Percentiles rank a stretch among this genome's conserved stretches.
These are phyloP conservation scores for Dendryphion nanum DNA, from an alignment of 2,329 filamentous ascomycete genomes.

Conservation along the genomic window DNA sequence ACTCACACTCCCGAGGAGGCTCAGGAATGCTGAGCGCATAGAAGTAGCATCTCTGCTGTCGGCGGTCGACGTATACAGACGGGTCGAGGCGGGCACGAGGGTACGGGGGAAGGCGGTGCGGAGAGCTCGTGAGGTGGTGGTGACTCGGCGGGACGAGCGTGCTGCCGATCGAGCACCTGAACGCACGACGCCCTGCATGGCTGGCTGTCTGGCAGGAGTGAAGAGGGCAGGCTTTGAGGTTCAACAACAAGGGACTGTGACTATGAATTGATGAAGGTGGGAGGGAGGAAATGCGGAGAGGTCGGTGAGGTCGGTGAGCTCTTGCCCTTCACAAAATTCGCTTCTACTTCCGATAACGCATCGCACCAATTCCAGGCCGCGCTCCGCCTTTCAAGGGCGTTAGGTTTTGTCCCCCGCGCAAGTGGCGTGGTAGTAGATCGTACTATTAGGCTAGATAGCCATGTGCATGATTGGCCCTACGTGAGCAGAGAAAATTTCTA, in stretches of 20 bases:
- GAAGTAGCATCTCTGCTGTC: slow-evolving; percentile 33
- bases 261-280: slow-evolving; percentile 16
- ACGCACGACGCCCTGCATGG: slow-evolving; percentile 40
- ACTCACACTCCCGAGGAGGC: slow-evolving; percentile 91
- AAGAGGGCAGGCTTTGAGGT: slow-evolving; percentile 17
- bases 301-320: slow-evolving; percentile 10
- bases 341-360: slow-evolving; percentile 28
- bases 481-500: too few species aligned
- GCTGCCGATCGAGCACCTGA: slow-evolving; percentile 36
- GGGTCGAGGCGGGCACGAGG: slow-evolving; percentile 29
- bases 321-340: slow-evolving; percentile 26
- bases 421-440: too few species aligned
- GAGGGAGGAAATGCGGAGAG: slow-evolving; percentile 16
- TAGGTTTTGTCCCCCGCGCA: too few species aligned
- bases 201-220: slow-evolving; percentile 26
- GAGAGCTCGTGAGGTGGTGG: slow-evolving; percentile 23
- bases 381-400: too few species aligned
- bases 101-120: slow-evolving; percentile 27
- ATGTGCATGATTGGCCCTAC: too few species aligned
- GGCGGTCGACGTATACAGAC: slow-evolving; percentile 32
- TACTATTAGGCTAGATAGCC: too few species aligned
- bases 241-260: too few species aligned
- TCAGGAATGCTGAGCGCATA: slow-evolving; percentile 70
- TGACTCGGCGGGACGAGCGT: slow-evolving; percentile 34
- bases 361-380: too few species aligned